These are phyloP conservation scores for Xylariales sp. DNA, from an alignment of 2,329 filamentous ascomycete species.

Conservation along the genomic window DNA sequence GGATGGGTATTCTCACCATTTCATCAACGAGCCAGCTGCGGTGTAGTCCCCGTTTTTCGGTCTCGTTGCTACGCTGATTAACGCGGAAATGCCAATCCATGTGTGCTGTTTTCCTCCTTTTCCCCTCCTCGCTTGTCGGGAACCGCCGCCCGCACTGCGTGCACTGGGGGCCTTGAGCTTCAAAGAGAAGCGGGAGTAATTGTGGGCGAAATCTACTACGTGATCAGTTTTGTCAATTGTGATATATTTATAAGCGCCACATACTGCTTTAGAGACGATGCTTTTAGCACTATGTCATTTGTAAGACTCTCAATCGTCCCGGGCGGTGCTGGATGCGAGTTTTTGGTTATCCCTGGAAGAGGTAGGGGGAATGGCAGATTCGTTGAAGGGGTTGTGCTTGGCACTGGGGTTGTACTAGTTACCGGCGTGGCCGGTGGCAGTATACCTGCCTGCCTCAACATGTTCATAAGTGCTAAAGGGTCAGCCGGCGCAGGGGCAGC, in stretches of 20 bases:
- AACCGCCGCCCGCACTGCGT: slow-evolving; percentile 93
- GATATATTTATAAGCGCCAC: slow-evolving; percentile 44
- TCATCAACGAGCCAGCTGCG: slow-evolving; percentile 96
- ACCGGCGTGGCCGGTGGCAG: slow-evolving; percentile 58
- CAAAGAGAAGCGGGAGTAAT: slow-evolving; percentile 79
- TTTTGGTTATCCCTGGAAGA: slow-evolving; percentile 50
- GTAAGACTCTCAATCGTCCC: slow-evolving; percentile 51
- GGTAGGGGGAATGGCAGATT: slow-evolving; percentile 52
- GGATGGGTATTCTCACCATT: slow-evolving; percentile 65
- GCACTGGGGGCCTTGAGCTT: slow-evolving; percentile 86
- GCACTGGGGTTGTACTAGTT: slow-evolving; percentile 50
- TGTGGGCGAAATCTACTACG: slow-evolving; percentile 74
- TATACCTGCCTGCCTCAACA: slow-evolving; percentile 75
- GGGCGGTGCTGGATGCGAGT: slow-evolving; percentile 46
- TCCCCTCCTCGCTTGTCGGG: slow-evolving; percentile 78
- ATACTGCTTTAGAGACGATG: slow-evolving; percentile 79
- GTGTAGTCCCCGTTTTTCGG: slow-evolving; percentile 86
- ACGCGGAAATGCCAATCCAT: slow-evolving; percentile 99
- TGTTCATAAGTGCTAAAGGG: slow-evolving; percentile 72
- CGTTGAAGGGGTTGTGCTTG: slow-evolving; percentile 53
- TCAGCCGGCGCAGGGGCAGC: slow-evolving; percentile 53
- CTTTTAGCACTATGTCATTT: slow-evolving; percentile 69
- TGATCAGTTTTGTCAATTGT: slow-evolving; percentile 36
- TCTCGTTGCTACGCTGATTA: slow-evolving; percentile 87
- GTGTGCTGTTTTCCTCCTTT: slow-evolving; percentile 87